Evolutionary conservation across 1,284 basidiomycete species (phyloP).

Genomic region (Marasmius oreades): DNA sequence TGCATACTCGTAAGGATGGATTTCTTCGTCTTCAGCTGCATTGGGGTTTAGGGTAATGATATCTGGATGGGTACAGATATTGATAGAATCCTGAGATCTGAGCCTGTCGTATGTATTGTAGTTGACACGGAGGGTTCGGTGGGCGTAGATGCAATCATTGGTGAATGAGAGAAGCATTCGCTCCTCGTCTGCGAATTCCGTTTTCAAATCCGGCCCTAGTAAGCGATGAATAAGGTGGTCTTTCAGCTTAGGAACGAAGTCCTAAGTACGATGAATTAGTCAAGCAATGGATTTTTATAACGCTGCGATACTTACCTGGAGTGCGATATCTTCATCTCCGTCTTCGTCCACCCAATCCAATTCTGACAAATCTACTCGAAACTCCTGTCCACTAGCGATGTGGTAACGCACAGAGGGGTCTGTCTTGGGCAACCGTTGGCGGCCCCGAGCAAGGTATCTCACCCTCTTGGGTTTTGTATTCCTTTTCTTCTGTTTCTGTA

Average conservation of each 20-base stretch:
- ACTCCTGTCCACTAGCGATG: background rate
- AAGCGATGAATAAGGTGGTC: conserved; percentile 3
- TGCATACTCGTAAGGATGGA: too few species aligned
- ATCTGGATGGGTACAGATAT: conserved; percentile 2
- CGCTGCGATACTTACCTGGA: background rate
- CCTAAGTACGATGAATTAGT: background rate
- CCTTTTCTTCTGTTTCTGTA: background rate
- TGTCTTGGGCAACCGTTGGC: background rate
- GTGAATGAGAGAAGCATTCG: conserved; percentile 6
- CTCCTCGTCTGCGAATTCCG: conserved; percentile 4
- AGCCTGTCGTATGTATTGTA: conserved; percentile 22
- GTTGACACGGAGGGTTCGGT: conserved; percentile 16
- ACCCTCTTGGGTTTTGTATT: background rate
- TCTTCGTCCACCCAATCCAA: too few species aligned
- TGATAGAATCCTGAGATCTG: background rate
- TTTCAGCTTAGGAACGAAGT: conserved; percentile 1
- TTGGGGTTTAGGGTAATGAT: background rate
- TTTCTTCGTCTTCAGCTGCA: too few species aligned
- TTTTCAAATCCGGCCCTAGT: background rate
- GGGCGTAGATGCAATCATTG: conserved; percentile 15
- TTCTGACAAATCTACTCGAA: background rate
- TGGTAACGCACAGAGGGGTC: background rate
- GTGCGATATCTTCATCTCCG: conserved; percentile 1
- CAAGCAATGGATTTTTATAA: background rate
- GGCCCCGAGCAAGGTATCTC: background rate